Conservation (phyloP, 371 early-diverging fungal genomes). For the Funneliformis caledonium region DNA sequence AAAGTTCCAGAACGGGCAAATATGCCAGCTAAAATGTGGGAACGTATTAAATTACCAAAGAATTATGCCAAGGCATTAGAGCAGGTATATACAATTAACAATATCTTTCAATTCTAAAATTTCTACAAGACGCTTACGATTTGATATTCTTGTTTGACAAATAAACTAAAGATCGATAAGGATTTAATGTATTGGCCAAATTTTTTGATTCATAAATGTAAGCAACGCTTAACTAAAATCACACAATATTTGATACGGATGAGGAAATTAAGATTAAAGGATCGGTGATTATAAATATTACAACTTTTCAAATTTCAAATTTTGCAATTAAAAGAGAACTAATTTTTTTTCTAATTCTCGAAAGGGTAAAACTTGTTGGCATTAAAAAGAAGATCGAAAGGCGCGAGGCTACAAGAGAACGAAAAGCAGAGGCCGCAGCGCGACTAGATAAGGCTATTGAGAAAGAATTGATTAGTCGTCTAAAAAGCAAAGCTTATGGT, state of each 20-base stretch:
- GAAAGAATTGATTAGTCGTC: conserved; percentile 95
- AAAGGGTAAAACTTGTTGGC: conserved; percentile 74
- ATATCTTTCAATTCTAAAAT: background rate
- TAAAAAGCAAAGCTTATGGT: conserved; percentile 92
- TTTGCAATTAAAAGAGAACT: conserved; percentile 6
- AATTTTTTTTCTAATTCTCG: conserved; percentile 4
- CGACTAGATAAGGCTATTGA: conserved; percentile 96
- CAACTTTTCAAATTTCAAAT: background rate
- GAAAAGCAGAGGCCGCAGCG: conserved; percentile 93
- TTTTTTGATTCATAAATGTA: conserved; percentile 95
- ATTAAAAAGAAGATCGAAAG: conserved; percentile 95
- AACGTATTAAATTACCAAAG: conserved; percentile 89
- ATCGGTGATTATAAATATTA: conserved; percentile 56
- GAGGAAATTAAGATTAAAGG: conserved; percentile 89
- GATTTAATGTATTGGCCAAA: conserved; percentile 94
- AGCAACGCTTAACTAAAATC: conserved; percentile 97
- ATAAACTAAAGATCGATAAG: conserved; percentile 77
- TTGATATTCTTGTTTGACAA: background rate
- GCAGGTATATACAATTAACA: conserved; percentile 56
- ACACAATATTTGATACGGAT: conserved; percentile 96
- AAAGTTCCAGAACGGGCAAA: conserved; percentile 99
- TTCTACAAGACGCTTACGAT: background rate
- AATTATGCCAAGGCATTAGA: conserved; percentile 93
- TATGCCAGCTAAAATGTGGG: conserved; percentile 96
- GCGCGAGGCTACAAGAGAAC: conserved; percentile 90